These are phyloP conservation scores for Aspergillus sp. DNA, from an alignment of 2,329 filamentous ascomycete genomes.

Conservation along the genomic window DNA sequence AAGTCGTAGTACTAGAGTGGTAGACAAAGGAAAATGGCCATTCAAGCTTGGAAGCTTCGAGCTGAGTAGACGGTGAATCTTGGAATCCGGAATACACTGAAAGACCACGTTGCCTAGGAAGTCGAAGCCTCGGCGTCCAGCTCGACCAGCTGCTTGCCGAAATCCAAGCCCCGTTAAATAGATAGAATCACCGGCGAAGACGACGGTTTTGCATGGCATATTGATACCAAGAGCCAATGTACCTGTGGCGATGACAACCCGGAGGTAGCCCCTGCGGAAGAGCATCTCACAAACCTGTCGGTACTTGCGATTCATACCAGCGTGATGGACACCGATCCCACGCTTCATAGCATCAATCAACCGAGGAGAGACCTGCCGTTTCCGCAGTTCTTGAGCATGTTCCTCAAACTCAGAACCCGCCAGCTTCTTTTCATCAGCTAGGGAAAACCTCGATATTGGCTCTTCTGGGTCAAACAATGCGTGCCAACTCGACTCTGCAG, in stretches of 20 bases:
- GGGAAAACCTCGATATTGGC: conserved; percentile 51
- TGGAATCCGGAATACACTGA: conserved; percentile 61
- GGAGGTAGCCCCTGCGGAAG: conserved; percentile 52
- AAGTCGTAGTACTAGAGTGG: conserved; percentile 68
- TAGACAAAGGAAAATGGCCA: conserved; percentile 77
- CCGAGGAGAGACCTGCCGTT: conserved; percentile 46
- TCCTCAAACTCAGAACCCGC: conserved; percentile 60
- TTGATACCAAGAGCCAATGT: conserved; percentile 78
- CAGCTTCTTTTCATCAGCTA: conserved; percentile 64
- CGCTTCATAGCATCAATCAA: conserved; percentile 64
- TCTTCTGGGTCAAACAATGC: conserved; percentile 68
- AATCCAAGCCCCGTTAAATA: conserved; percentile 75
- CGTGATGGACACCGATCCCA: conserved; percentile 75
- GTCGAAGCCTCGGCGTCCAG: conserved; percentile 78
- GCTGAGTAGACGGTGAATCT: conserved; percentile 69
- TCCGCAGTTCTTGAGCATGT: conserved; percentile 55
- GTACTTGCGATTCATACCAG: conserved; percentile 77
- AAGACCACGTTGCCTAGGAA: conserved; percentile 80
- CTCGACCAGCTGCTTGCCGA: conserved; percentile 73
- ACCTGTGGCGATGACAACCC: conserved; percentile 72
- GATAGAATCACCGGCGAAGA: conserved; percentile 72
- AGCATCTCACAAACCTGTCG: conserved; percentile 59
- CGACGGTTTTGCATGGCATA: conserved; percentile 80
- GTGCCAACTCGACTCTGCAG: conserved; percentile 58
- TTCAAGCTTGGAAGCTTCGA: conserved; percentile 72